Evolutionary conservation across 768 basidiomycete genomes (phyloP).

Genomic region (Boletus sp.): DNA sequence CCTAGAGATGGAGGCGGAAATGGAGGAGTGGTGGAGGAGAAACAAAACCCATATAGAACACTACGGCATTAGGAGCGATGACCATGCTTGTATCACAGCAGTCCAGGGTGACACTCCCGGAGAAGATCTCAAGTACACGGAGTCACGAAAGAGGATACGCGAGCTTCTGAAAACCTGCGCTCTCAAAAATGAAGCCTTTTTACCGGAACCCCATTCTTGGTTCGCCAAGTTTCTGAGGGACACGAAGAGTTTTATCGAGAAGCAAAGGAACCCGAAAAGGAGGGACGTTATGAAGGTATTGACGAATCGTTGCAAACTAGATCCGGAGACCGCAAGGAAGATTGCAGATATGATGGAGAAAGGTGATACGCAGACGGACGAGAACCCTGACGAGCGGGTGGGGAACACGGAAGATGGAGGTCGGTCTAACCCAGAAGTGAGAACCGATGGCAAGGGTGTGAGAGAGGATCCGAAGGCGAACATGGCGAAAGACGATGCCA

Average conservation of each 20-base stretch:
- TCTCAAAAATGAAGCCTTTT: slow-evolving; percentile 9
- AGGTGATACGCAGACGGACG: slow-evolving; percentile 6
- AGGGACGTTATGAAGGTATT: slow-evolving; percentile 19
- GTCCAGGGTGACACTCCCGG: slow-evolving; percentile 21
- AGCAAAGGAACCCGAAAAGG: slow-evolving; percentile 11
- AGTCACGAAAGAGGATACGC: slow-evolving; percentile 22
- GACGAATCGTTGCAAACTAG: slow-evolving; percentile 26
- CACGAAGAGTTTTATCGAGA: slow-evolving; percentile 17
- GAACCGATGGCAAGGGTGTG: background rate
- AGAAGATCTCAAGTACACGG: slow-evolving; percentile 20
- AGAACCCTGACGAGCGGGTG: background rate
- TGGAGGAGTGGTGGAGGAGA: slow-evolving; percentile 36
- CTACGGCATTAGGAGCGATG: slow-evolving; percentile 27
- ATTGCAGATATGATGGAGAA: slow-evolving; percentile 23
- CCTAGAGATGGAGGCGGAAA: slow-evolving; percentile 32
- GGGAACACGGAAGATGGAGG: background rate
- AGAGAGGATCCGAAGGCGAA: background rate
- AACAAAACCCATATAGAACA: slow-evolving; percentile 22
- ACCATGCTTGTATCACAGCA: slow-evolving; percentile 31
- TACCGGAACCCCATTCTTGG: slow-evolving; percentile 17
- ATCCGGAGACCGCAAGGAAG: slow-evolving; percentile 22
- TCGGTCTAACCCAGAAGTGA: background rate
- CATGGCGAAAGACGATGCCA: background rate
- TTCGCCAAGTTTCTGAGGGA: slow-evolving; percentile 9
- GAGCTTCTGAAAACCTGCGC: slow-evolving; percentile 18